Evolutionary conservation across 495 filamentous ascomycete genomes (phyloP).

Genomic region (Bacidia rubella): DNA sequence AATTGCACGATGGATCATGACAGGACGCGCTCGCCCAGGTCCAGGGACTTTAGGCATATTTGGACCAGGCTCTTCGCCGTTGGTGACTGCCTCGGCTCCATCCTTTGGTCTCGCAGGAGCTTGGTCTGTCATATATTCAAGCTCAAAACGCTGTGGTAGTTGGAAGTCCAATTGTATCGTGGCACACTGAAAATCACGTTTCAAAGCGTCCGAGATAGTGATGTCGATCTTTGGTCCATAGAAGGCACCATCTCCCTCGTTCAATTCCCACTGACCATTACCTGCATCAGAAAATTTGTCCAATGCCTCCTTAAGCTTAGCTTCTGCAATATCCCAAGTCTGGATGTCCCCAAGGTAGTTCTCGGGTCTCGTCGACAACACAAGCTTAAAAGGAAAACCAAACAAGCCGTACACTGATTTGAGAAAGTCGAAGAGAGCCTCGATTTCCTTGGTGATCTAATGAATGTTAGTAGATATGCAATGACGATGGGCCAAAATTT

Average conservation of each 20-base stretch:
- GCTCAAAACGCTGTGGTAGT: slow-evolving; percentile 68
- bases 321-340: slow-evolving; percentile 81
- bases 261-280: slow-evolving; percentile 70
- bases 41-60: slow-evolving; percentile 36
- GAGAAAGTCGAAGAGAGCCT: slow-evolving; percentile 80
- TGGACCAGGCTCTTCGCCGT: slow-evolving; percentile 20
- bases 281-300: slow-evolving; percentile 53
- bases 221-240: slow-evolving; percentile 97
- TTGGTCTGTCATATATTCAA: slow-evolving; percentile 70
- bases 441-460: slow-evolving; percentile 71
- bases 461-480: slow-evolving; percentile 8
- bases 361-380: slow-evolving; percentile 87
- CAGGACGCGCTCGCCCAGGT: slow-evolving; percentile 72
- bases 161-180: slow-evolving; percentile 98
- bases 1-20: slow-evolving; percentile 95
- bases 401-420: slow-evolving; percentile 72
- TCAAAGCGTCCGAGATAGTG: slow-evolving; percentile 67
- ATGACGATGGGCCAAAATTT: slow-evolving; percentile 4
- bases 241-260: slow-evolving; percentile 91
- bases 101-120: slow-evolving; percentile 24
- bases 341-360: slow-evolving; percentile 76
- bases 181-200: slow-evolving; percentile 76
- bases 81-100: slow-evolving; percentile 21
- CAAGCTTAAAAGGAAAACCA: slow-evolving; percentile 91
- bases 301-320: slow-evolving; percentile 59